Evolutionary conservation across 2,329 filamentous ascomycete species (phyloP).

Genomic region (Leptographium lundbergii): DNA sequence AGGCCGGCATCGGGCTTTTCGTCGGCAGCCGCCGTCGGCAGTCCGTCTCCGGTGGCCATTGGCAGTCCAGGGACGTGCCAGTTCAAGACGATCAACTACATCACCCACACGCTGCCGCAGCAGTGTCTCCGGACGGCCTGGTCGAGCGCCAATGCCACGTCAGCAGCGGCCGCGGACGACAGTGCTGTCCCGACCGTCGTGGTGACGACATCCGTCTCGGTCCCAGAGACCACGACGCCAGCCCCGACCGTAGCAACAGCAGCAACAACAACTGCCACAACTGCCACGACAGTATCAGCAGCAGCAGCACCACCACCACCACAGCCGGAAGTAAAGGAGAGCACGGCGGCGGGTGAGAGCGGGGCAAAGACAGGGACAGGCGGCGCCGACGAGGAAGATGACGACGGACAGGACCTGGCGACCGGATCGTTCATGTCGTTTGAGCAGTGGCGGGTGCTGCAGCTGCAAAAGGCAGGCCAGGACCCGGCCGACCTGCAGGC

Average conservation of each 20-base stretch:
- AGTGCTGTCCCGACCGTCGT: constrained; percentile 4
- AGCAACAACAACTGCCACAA: background rate
- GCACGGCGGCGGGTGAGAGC: background rate
- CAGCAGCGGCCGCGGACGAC: background rate
- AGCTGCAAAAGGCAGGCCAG: constrained; percentile 74
- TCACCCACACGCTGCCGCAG: constrained; percentile 64
- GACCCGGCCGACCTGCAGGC: constrained; percentile 51
- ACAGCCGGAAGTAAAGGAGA: background rate
- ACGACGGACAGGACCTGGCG: constrained; percentile 30
- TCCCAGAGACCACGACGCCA: background rate
- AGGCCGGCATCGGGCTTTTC: background rate
- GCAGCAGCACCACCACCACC: too few relatives aligned
- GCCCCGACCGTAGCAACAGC: background rate
- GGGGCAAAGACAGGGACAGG: background rate
- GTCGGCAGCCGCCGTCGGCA: background rate
- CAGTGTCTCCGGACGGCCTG: constrained; percentile 60
- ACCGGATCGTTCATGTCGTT: constrained; percentile 76
- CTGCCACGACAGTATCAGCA: background rate
- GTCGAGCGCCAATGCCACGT: constrained; percentile 21
- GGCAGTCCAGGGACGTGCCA: constrained; percentile 27
- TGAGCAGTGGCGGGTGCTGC: constrained; percentile 95
- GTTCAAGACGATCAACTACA: constrained; percentile 63
- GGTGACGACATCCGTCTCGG: background rate
- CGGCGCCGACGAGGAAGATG: constrained; percentile 4
- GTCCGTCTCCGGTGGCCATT: background rate